phyloP scores from a whole-genome alignment of 768 basidiomycete genomes.

The Termitomyces sp. region DNA sequence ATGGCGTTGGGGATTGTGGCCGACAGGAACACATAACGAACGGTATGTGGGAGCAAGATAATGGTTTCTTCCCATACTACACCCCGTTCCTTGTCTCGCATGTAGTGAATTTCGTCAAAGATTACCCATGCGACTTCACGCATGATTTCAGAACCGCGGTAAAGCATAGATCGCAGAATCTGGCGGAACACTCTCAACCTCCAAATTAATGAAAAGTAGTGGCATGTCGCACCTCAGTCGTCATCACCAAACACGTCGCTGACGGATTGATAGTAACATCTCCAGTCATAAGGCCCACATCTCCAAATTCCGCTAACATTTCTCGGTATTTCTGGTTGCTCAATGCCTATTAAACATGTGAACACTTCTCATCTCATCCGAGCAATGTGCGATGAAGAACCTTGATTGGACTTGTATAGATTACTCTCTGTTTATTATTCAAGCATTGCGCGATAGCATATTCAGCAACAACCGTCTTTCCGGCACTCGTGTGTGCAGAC shows the following conservation, averaged over 20 bases:
- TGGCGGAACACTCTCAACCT: conserved; percentile 24
- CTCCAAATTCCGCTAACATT: conserved; percentile 94
- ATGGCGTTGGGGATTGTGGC: conserved; percentile 99
- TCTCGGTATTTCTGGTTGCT: conserved; percentile 99
- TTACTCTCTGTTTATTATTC: conserved; percentile 90
- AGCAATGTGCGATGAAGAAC: conserved; percentile 43
- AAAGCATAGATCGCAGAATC: conserved; percentile 99
- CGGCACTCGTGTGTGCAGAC: conserved; percentile 97
- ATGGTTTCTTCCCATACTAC: conserved; percentile 99
- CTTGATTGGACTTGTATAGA: conserved; percentile 99
- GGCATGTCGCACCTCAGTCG: conserved; percentile 73
- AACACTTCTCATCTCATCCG: conserved; percentile 4
- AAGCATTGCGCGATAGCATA: conserved; percentile 98
- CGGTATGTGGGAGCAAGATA: conserved; percentile 92
- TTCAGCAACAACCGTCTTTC: conserved; percentile 99
- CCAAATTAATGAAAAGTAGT: not conserved
- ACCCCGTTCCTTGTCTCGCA: conserved; percentile 98
- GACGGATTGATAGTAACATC: conserved; percentile 99
- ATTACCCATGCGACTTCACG: conserved; percentile 99
- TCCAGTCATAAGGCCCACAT: conserved; percentile 98
- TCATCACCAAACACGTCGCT: conserved; percentile 98
- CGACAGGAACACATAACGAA: conserved; percentile 97
- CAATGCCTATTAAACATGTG: conserved; percentile 63
- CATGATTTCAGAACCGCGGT: conserved; percentile 98
- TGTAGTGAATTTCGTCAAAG: conserved; percentile 99